Evolutionary conservation across 345 rosid genomes (phyloP).

Genomic region (Stellera chamaejasme): DNA sequence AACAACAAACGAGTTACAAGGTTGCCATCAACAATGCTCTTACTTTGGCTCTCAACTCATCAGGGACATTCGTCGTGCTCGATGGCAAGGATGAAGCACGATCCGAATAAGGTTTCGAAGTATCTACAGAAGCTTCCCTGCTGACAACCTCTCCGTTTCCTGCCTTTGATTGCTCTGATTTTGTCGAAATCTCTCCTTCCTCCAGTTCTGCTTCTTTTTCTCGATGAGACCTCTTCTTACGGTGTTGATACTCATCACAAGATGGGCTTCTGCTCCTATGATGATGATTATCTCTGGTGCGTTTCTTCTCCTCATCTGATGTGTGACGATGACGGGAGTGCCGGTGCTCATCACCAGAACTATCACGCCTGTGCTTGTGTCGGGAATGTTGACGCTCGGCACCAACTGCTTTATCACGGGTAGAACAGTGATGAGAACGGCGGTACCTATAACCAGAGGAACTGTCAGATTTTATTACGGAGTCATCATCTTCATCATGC

Average conservation of each 20-base stretch:
- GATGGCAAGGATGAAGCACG: slow-evolving; percentile 26
- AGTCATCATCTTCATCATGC: slow-evolving; percentile 43
- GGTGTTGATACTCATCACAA: slow-evolving; percentile 25
- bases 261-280: slow-evolving; percentile 25
- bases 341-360: slow-evolving; percentile 27
- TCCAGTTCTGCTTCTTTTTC: slow-evolving; percentile 41
- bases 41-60: slow-evolving; percentile 87
- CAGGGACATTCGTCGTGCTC: slow-evolving; percentile 40
- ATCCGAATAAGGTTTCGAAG: slow-evolving; percentile 18
- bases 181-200: slow-evolving; percentile 49
- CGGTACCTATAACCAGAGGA: slow-evolving; percentile 31
- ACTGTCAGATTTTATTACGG: not conserved
- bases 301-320: slow-evolving; percentile 33
- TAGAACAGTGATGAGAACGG: slow-evolving; percentile 18
- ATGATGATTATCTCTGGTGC: slow-evolving; percentile 13
- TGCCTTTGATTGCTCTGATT: slow-evolving; percentile 48
- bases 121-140: slow-evolving; percentile 33
- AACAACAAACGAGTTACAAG: slow-evolving; percentile 21
- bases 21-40: slow-evolving; percentile 93
- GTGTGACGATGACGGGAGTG: slow-evolving; percentile 22
- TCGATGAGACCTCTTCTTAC: slow-evolving; percentile 19
- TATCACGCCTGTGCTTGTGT: slow-evolving; percentile 14
- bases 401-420: slow-evolving; percentile 20
- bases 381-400: slow-evolving; percentile 15
- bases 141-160: slow-evolving; percentile 23